Base-by-base conservation (phyloP, 2,329 filamentous ascomycete genomes). In the Didymella glomerata region DNA sequence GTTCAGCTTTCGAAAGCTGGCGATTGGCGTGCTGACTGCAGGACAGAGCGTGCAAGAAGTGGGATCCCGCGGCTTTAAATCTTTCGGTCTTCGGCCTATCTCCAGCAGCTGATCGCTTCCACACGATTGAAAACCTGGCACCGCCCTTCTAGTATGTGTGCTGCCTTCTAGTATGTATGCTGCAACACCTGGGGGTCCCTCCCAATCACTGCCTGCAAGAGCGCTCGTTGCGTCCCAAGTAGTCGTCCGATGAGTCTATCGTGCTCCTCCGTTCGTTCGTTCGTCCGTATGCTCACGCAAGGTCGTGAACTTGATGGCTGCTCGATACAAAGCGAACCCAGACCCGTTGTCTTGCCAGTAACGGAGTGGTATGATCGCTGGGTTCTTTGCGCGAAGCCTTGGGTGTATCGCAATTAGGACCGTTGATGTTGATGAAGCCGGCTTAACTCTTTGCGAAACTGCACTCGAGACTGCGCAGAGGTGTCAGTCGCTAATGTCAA, bases 41-140 rank as follows among this genome's bases (percentile, higher is more conserved):
- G 50, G 41, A 25, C 49, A 18, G 46, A 60, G 50, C 42, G 64
- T 53, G 63, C 47, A 59, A 64, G 65, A 65, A 60, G 54, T 65
- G 53, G 62, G 36, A 44, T 60, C 46, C 44, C 54, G 57, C 68
- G 64, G 68, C 62, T 61, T 72, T 73, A 70, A 70, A 69, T 74
- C 60, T 66, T 47, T 62, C 64, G 66, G 65, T 64, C 51, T 27
- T 61, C 63, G 34, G 60, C 52, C 58, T 72, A 72, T 68, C 68
- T 75, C 71, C 72, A 74, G 62, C n/a, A 49, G 66, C 65, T 60
- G 64, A 60, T 57, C 25, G 42, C 25, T 50, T 44, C 38, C 48
- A 59, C 60, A 48, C 47, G 57, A 60, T 63, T 68, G 56, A 67
- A 67, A 66, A 66, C 55, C 57, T 46, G 45, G 52, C 50, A 47